Percentiles rank a stretch among this genome's conserved stretches.
These are phyloP conservation scores for Podospora pseudocomata DNA, from an alignment of 495 filamentous ascomycete species.

Conservation along the genomic window DNA sequence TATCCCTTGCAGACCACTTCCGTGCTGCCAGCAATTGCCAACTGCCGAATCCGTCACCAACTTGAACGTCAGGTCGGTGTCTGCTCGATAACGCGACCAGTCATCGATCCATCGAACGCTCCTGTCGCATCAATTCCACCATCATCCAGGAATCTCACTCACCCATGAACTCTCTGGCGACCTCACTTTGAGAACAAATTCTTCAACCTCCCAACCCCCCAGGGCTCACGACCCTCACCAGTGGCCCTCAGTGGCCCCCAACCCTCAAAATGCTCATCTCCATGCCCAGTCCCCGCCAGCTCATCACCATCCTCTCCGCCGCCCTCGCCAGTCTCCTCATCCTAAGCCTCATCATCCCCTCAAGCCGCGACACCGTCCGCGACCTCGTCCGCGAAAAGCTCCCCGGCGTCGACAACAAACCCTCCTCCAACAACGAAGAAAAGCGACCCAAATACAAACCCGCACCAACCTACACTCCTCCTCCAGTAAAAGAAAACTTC, in stretches of 20 bases:
- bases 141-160: background rate
- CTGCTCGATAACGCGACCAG: background rate
- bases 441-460: conserved; percentile 34
- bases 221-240: background rate
- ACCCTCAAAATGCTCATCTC: conserved; percentile 6
- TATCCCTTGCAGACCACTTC: background rate
- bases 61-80: background rate
- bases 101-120: background rate
- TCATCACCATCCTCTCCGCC: conserved; percentile 6
- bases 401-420: background rate
- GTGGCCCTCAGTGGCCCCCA: background rate
- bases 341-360: conserved; percentile 2
- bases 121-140: background rate
- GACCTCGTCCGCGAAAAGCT: background rate
- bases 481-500: conserved; percentile 39
- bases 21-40: background rate
- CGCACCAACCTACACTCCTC: conserved; percentile 32
- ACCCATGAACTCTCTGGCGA: background rate
- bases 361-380: background rate
- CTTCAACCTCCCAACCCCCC: too few relatives aligned
- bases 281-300: conserved; percentile 9
- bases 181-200: background rate
- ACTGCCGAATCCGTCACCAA: background rate
- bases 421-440: background rate
- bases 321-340: background rate